These are phyloP conservation scores for Haberlea rhodopensis DNA, from an alignment of 257 asterid genomes.

Conservation along the genomic window DNA sequence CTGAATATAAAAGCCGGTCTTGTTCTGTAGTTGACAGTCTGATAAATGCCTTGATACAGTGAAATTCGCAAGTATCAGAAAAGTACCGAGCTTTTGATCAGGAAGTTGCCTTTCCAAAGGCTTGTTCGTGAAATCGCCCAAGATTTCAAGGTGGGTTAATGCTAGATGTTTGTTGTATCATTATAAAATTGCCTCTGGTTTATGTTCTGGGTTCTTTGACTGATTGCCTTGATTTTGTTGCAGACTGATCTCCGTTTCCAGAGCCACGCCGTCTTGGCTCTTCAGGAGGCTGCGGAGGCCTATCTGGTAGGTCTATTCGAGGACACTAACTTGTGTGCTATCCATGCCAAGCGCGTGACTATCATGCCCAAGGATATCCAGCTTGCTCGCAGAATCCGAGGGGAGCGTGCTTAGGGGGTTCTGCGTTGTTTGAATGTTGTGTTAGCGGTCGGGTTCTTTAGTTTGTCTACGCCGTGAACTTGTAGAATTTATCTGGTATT, in stretches of 20 bases:
- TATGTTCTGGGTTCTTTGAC: background rate
- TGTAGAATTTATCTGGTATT: too few species aligned
- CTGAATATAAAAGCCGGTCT: too few species aligned
- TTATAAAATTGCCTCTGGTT: background rate
- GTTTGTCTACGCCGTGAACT: background rate
- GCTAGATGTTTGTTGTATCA: background rate
- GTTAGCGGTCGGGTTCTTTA: background rate
- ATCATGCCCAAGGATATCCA: conserved; percentile 24
- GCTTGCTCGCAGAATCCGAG: conserved; percentile 24
- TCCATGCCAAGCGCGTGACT: conserved; percentile 22
- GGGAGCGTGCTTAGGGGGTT: conserved; percentile 23
- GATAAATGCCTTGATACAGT: background rate
- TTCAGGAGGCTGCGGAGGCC: conserved; percentile 25
- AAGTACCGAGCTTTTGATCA: conserved; percentile 23
- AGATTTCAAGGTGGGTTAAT: conserved; percentile 14
- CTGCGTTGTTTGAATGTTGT: background rate
- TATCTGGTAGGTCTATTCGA: conserved; percentile 23
- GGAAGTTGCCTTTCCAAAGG: conserved; percentile 21
- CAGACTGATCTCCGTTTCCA: conserved; percentile 26
- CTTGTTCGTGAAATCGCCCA: conserved; percentile 25
- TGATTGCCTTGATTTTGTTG: background rate
- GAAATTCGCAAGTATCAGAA: conserved; percentile 25
- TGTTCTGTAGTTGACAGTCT: background rate
- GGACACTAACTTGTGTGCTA: conserved; percentile 22
- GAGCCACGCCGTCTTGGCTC: conserved; percentile 21